These are phyloP conservation scores for Puccinia novopanici DNA, from an alignment of 1,284 basidiomycete genomes.

Conservation along the genomic window DNA sequence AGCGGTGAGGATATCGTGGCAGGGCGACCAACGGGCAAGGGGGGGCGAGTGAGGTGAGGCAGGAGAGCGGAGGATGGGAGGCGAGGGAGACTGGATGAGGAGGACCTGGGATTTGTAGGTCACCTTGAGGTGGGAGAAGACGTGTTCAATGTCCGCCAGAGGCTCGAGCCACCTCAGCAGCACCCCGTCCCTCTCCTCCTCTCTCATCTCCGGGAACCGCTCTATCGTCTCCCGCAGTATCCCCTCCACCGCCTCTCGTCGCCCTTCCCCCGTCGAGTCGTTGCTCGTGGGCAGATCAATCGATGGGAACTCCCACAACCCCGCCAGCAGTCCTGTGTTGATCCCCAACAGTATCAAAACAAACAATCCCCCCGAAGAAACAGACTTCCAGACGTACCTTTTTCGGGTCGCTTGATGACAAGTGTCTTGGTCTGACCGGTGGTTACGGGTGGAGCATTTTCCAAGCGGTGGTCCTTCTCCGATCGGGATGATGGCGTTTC, in stretches of 20 bases:
- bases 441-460: slow-evolving; percentile 23
- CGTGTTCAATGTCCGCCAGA: slow-evolving; percentile 7
- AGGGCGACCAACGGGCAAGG: slow-evolving; percentile 11
- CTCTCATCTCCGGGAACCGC: not conserved
- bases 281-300: slow-evolving; percentile 56
- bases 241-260: not conserved
- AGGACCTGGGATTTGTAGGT: slow-evolving; percentile 20
- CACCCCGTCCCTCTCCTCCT: not conserved
- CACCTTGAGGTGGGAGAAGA: slow-evolving; percentile 27
- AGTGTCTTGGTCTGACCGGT: slow-evolving; percentile 33
- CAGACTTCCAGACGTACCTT: slow-evolving; percentile 63
- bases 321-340: slow-evolving; percentile 76
- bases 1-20: not conserved
- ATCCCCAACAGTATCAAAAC: too few species aligned
- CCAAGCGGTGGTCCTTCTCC: not conserved
- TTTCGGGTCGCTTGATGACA: slow-evolving; percentile 45
- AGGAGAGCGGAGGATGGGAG: not conserved
- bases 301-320: slow-evolving; percentile 79
- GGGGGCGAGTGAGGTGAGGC: not conserved
- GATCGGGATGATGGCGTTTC: not conserved
- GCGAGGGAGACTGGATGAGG: slow-evolving; percentile 1
- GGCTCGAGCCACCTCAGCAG: not conserved
- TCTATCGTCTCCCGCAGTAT: slow-evolving; percentile 3
- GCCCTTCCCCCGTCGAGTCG: not conserved
- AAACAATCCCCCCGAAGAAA: too few species aligned